phyloP scores from a whole-genome alignment of 768 basidiomycete genomes.

The Phaeolepiota aurea region DNA sequence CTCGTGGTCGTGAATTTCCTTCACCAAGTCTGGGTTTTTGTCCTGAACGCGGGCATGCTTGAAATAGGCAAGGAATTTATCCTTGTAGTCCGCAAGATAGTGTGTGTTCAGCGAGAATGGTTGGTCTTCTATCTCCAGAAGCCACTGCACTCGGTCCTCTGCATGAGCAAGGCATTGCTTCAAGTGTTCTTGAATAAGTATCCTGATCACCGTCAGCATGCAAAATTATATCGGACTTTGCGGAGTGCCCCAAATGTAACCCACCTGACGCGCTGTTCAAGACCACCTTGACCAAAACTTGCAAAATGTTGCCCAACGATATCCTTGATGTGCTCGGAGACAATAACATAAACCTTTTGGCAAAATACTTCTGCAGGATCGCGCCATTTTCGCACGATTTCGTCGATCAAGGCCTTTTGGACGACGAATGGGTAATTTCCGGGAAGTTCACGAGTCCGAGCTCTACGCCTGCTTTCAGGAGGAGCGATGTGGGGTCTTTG shows the following conservation, averaged over 20 bases:
- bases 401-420: constrained; percentile 29
- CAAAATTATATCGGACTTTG: neutral
- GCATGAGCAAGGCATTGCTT: constrained; percentile 23
- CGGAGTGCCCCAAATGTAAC: constrained; percentile 3
- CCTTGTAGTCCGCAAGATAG: constrained; percentile 34
- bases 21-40: constrained; percentile 10
- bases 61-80: constrained; percentile 38
- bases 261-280: constrained; percentile 30
- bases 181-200: constrained; percentile 37
- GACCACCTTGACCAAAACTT: constrained; percentile 32
- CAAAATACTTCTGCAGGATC: constrained; percentile 33
- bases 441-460: constrained; percentile 53
- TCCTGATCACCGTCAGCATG: constrained; percentile 17
- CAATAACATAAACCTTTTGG: constrained; percentile 17
- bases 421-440: constrained; percentile 51
- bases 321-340: constrained; percentile 23
- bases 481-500: too few relatives aligned
- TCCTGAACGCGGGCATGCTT: constrained; percentile 21
- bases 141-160: constrained; percentile 32
- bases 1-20: constrained; percentile 9
- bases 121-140: constrained; percentile 31
- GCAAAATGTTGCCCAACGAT: constrained; percentile 37
- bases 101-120: constrained; percentile 42
- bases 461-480: too few relatives aligned
- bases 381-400: constrained; percentile 32